Evolutionary conservation across 1,139 yeast genomes (phyloP).

Genomic region (Geotrichum candidum): DNA sequence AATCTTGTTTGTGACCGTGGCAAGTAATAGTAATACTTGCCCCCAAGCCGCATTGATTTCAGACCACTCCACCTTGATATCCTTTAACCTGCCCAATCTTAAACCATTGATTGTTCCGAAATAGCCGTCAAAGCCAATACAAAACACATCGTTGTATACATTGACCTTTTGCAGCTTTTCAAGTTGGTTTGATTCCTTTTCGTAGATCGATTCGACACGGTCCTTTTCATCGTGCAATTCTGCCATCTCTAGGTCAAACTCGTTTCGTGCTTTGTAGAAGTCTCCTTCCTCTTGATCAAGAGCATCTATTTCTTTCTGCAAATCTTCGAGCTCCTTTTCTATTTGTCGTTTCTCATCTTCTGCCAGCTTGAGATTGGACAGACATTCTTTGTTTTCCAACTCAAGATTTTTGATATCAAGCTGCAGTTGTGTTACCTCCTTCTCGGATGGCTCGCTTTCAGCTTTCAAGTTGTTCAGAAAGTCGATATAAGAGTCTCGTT

Average conservation of each 20-base stretch:
- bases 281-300: slow-evolving; percentile 41
- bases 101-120: slow-evolving; percentile 87
- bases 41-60: slow-evolving; percentile 94
- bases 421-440: slow-evolving; percentile 42
- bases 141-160: slow-evolving; percentile 74
- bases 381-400: slow-evolving; percentile 24
- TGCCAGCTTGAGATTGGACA: slow-evolving; percentile 22
- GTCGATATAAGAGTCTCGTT: slow-evolving; percentile 70
- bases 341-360: slow-evolving; percentile 29
- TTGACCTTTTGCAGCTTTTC: slow-evolving; percentile 69
- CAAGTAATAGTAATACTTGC: slow-evolving; percentile 63
- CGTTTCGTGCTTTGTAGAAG: slow-evolving; percentile 46
- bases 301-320: slow-evolving; percentile 34
- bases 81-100: slow-evolving; percentile 61
- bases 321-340: slow-evolving; percentile 36
- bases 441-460: slow-evolving; percentile 44
- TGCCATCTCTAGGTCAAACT: slow-evolving; percentile 45
- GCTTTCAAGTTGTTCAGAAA: slow-evolving; percentile 65
- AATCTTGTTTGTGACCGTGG: slow-evolving; percentile 57
- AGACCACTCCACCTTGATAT: slow-evolving; percentile 66
- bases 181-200: slow-evolving; percentile 54
- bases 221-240: slow-evolving; percentile 50
- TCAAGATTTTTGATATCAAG: slow-evolving; percentile 39
- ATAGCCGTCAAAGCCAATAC: slow-evolving; percentile 73
- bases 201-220: slow-evolving; percentile 56